These are phyloP conservation scores for Inosperma sp. DNA, from an alignment of 768 basidiomycete species.

Conservation along the genomic window DNA sequence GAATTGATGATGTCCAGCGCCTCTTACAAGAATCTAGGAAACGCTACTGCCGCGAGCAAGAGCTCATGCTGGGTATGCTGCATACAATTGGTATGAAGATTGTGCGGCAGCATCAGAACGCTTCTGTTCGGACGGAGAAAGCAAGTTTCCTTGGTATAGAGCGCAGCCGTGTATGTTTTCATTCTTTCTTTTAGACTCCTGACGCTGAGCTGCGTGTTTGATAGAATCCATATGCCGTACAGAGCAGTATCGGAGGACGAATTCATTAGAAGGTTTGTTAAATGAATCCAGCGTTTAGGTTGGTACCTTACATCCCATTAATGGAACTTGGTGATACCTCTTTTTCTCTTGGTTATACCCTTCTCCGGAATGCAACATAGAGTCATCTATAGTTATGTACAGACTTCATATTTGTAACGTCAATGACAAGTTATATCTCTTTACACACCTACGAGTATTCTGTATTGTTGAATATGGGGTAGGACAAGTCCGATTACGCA, in stretches of 20 bases:
- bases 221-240: conserved; percentile 26
- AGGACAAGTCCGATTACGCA: too few species aligned
- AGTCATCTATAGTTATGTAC: too few species aligned
- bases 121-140: conserved; percentile 45
- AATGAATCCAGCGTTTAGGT: not conserved
- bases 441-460: too few species aligned
- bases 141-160: conserved; percentile 70
- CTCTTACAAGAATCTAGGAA: conserved; percentile 49
- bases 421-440: too few species aligned
- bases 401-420: too few species aligned
- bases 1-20: conserved; percentile 30
- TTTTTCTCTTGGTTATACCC: too few species aligned
- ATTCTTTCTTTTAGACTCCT: not conserved
- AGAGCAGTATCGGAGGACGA: conserved; percentile 23
- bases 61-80: conserved; percentile 73
- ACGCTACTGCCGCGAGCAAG: conserved; percentile 72
- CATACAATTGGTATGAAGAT: conserved; percentile 66
- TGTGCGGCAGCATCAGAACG: conserved; percentile 55
- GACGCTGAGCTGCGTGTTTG: not conserved
- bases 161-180: conserved; percentile 43
- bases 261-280: conserved; percentile 17
- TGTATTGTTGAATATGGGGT: too few species aligned
- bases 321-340: too few species aligned
- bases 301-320: too few species aligned
- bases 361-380: too few species aligned